These are phyloP conservation scores for Dictyostelium firmibasis DNA, from an alignment of 78 protist species.

Conservation along the genomic window DNA sequence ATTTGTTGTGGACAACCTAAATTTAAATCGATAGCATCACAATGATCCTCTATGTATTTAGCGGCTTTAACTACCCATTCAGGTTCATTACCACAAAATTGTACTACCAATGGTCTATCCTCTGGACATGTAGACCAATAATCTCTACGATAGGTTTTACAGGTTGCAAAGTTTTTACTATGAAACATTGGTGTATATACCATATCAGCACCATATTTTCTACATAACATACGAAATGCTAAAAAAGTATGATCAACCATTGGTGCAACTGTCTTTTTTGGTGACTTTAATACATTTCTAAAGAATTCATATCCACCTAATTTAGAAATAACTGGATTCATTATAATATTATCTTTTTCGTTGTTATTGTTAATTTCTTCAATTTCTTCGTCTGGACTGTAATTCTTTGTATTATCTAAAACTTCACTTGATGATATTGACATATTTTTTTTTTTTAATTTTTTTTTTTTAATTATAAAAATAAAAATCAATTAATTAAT, in stretches of 20 bases:
- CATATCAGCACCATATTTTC: conserved; percentile 81
- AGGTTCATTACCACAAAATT: conserved; percentile 89
- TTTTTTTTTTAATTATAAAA: neutral
- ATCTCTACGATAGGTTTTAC: conserved; percentile 49
- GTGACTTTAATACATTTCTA: conserved; percentile 55
- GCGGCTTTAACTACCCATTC: conserved; percentile 86
- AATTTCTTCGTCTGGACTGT: neutral
- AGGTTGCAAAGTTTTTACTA: conserved; percentile 57
- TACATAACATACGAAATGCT: conserved; percentile 83
- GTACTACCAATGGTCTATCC: conserved; percentile 87
- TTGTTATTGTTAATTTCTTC: neutral
- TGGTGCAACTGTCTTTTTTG: conserved; percentile 73
- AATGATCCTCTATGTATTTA: conserved; percentile 48
- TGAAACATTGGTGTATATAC: conserved; percentile 91
- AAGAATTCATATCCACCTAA: conserved; percentile 75
- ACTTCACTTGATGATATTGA: neutral
- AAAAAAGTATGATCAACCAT: conserved; percentile 86
- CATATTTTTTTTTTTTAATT: neutral
- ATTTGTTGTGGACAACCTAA: conserved; percentile 86
- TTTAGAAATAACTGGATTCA: conserved; percentile 24
- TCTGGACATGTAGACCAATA: conserved; percentile 74
- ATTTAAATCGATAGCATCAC: conserved; percentile 84
- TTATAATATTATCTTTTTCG: neutral
- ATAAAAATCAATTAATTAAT: neutral
- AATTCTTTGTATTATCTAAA: neutral